phyloP scores from a whole-genome alignment of 371 early-diverging fungal genomes.

The Lichtheimia corymbifera region DNA sequence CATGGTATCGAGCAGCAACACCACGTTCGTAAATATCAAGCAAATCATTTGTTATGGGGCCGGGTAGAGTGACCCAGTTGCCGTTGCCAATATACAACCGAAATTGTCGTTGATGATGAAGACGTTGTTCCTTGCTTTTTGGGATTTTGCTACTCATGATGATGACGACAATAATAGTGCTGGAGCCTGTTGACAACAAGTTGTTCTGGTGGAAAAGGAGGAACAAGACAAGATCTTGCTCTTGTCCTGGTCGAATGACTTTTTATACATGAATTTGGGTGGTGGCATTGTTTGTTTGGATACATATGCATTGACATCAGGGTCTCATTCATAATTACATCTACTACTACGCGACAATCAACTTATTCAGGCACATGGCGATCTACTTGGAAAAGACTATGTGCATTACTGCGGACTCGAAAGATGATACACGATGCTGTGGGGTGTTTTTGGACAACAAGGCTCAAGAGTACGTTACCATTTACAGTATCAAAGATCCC shows the following conservation, averaged over 20 bases:
- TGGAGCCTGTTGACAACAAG: conserved; percentile 4
- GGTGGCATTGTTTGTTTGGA: no score
- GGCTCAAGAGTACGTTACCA: neutral
- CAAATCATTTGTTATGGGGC: conserved; percentile 33
- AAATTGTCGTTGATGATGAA: conserved; percentile 11
- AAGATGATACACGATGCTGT: no score
- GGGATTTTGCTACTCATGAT: neutral
- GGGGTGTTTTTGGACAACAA: neutral
- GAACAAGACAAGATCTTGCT: conserved; percentile 5
- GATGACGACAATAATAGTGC: neutral
- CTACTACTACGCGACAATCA: no score
- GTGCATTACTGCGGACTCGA: no score
- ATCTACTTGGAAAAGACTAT: neutral
- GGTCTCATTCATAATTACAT: no score
- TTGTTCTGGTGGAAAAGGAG: neutral
- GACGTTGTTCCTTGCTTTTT: neutral
- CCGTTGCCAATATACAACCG: conserved; percentile 44
- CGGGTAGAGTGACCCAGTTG: conserved; percentile 39
- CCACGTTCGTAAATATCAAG: conserved; percentile 32
- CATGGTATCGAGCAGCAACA: conserved; percentile 28
- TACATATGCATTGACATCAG: no score
- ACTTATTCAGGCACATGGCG: no score
- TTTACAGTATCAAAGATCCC: neutral
- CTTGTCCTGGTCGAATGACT: neutral
- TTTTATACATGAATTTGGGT: no score